Evolutionary conservation across 2,329 filamentous ascomycete species (phyloP).

Genomic region (Neospermospora avenae): DNA sequence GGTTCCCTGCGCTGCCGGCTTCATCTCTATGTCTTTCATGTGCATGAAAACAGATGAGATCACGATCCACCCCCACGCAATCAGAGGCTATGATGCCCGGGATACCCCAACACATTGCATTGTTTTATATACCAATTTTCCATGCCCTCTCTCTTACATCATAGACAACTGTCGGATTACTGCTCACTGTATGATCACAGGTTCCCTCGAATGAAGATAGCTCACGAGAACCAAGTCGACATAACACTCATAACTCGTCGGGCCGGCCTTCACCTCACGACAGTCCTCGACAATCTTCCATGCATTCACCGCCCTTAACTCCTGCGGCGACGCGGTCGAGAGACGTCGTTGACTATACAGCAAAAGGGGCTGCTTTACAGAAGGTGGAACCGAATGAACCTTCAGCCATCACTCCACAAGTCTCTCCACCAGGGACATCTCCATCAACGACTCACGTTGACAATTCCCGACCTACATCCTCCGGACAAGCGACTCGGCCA

Average conservation of each 20-base stretch:
- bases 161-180: not conserved
- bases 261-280: constrained; percentile 62
- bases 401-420: constrained; percentile 64
- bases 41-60: constrained; percentile 19
- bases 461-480: constrained; percentile 34
- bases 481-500: constrained; percentile 29
- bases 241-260: constrained; percentile 63
- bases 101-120: constrained; percentile 23
- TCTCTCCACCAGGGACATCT: constrained; percentile 55
- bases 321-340: constrained; percentile 71
- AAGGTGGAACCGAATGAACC: constrained; percentile 40
- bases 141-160: constrained; percentile 10
- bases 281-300: constrained; percentile 64
- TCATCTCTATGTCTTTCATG: constrained; percentile 9
- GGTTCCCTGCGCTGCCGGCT: constrained; percentile 17
- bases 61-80: constrained; percentile 27
- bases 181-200: constrained; percentile 38
- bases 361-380: constrained; percentile 35
- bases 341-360: constrained; percentile 41
- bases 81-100: constrained; percentile 16
- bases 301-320: constrained; percentile 87
- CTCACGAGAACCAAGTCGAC: constrained; percentile 58
- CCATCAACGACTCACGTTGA: constrained; percentile 36
- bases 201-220: constrained; percentile 56
- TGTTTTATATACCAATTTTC: constrained; percentile 18